phyloP scores from a whole-genome alignment of 2,329 filamentous ascomycete species.

The Balansia obtecta region DNA sequence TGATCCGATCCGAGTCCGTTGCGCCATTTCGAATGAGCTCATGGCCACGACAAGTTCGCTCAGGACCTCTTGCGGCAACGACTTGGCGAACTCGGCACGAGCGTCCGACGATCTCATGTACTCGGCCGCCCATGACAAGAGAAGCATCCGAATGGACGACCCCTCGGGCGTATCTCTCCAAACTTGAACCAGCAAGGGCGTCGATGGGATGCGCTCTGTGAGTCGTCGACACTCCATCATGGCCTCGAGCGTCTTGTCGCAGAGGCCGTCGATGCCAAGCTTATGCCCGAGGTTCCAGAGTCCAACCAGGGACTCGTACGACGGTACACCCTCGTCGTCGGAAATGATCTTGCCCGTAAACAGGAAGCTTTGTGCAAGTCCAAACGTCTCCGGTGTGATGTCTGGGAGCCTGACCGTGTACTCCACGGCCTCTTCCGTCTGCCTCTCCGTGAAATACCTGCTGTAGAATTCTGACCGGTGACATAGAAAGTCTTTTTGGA shows the following conservation, averaged over 20 bases:
- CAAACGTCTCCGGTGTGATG: constrained; percentile 36
- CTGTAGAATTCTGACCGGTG: constrained; percentile 37
- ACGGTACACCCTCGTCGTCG: constrained; percentile 28
- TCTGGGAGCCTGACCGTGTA: constrained; percentile 37
- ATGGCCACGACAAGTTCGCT: constrained; percentile 51
- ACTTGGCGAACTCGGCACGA: constrained; percentile 45
- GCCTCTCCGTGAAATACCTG: constrained; percentile 26
- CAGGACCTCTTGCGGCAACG: constrained; percentile 48
- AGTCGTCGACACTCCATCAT: constrained; percentile 43
- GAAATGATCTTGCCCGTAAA: constrained; percentile 38
- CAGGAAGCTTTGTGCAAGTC: constrained; percentile 41
- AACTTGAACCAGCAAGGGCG: constrained; percentile 45
- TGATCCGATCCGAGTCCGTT: constrained; percentile 12
- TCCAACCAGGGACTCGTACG: constrained; percentile 41
- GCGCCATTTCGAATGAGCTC: constrained; percentile 37
- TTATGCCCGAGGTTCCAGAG: constrained; percentile 44
- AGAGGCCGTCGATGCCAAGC: constrained; percentile 41
- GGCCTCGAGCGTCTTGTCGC: constrained; percentile 40
- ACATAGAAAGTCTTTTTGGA: constrained; percentile 47
- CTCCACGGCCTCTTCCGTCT: constrained; percentile 30
- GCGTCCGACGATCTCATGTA: constrained; percentile 47
- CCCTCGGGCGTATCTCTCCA: constrained; percentile 51
- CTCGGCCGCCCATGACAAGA: constrained; percentile 50
- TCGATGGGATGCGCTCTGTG: constrained; percentile 44
- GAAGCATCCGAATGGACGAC: constrained; percentile 43